phyloP scores from a whole-genome alignment of 2,329 filamentous ascomycete genomes.

The Stachybotrys chlorohalonatus region DNA sequence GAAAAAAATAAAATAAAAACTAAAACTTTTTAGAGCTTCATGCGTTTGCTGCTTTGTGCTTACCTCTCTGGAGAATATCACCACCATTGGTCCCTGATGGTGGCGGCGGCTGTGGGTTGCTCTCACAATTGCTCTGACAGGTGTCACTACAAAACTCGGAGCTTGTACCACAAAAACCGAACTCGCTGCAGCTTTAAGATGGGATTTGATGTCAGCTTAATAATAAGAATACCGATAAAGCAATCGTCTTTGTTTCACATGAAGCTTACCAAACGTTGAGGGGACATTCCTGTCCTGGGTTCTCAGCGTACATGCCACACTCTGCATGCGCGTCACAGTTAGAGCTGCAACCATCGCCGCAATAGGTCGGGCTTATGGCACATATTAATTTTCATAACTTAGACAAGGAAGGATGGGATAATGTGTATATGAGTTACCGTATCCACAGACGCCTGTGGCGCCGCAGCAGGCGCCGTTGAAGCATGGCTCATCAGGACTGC shows the following conservation, averaged over 20 bases:
- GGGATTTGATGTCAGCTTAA: neutral
- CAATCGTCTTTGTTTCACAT: neutral
- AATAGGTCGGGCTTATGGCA: neutral
- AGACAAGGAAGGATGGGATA: neutral
- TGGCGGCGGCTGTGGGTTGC: neutral
- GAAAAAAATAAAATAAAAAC: too few relatives aligned
- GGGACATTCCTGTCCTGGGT: neutral
- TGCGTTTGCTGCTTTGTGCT: too few relatives aligned
- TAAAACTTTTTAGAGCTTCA: too few relatives aligned
- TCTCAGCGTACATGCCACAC: neutral
- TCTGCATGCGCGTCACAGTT: slow-evolving; percentile 19
- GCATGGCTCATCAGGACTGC: slow-evolving; percentile 9
- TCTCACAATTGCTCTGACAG: neutral
- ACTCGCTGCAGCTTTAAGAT: neutral
- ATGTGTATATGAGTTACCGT: neutral
- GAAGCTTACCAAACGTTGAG: neutral
- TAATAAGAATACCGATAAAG: neutral
- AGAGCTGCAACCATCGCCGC: slow-evolving; percentile 9
- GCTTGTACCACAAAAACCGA: neutral
- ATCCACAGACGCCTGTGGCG: neutral
- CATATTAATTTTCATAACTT: neutral
- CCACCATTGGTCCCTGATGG: neutral
- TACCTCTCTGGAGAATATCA: neutral
- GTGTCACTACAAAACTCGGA: neutral
- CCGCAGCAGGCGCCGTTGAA: slow-evolving; percentile 14